A percentile compares a stretch with the other conserved stretches of the same genome.
phyloP scores from a whole-genome alignment of 352 stramenopile species.

The Halophytophthora polymorphica region DNA sequence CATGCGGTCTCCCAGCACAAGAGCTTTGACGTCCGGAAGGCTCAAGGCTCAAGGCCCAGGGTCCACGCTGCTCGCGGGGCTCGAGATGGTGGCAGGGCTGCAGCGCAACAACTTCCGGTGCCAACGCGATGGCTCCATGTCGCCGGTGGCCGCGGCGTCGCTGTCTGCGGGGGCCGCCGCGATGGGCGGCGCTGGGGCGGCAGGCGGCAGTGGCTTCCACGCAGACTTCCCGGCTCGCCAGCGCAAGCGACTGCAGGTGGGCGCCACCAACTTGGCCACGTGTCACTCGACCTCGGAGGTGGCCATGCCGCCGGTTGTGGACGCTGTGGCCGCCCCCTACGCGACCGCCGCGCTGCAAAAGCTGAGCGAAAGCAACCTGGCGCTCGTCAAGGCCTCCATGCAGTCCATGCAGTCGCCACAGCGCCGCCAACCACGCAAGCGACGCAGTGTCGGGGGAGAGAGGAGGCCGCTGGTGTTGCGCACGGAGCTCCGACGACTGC shows the following conservation, averaged over 20 bases:
- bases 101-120: constrained; percentile 70
- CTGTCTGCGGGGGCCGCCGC: constrained; percentile 16
- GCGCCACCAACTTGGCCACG: constrained; percentile 58
- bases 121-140: constrained; percentile 23
- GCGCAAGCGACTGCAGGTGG: constrained; percentile 73
- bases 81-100: constrained; percentile 36
- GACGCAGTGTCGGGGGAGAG: constrained; percentile 6
- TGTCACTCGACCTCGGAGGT: constrained; percentile 18
- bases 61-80: too few species aligned
- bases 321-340: constrained; percentile 5
- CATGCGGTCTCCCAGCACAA: too few species aligned
- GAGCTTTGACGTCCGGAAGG: too few species aligned
- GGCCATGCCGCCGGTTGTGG: constrained; percentile 7
- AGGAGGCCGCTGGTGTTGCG: constrained; percentile 12
- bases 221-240: constrained; percentile 48
- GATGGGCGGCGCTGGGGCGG: constrained; percentile 12
- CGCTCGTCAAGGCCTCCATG: constrained; percentile 34
- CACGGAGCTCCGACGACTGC: constrained; percentile 17
- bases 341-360: constrained; percentile 21
- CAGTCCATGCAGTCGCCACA: constrained; percentile 11
- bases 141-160: constrained; percentile 8
- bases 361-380: constrained; percentile 45
- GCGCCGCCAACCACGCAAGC: constrained; percentile 1
- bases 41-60: too few species aligned
- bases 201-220: constrained; percentile 28